A percentile compares a stretch with the other conserved stretches of the same genome.
These are phyloP conservation scores for Calocybe cyanea DNA, from an alignment of 768 basidiomycete species.

Conservation along the genomic window DNA sequence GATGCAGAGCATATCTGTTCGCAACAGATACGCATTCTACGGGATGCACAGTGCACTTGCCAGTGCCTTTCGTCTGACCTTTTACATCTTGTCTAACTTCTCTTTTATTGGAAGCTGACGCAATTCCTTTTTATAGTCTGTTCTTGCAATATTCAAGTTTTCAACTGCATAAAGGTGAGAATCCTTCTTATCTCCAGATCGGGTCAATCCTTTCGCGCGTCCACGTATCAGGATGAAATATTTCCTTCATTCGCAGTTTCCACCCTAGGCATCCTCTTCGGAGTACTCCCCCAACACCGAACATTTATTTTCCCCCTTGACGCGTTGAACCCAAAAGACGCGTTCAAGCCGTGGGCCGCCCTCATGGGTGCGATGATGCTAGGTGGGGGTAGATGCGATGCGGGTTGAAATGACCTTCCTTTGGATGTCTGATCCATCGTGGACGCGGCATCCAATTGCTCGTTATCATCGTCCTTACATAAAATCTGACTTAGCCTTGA, in stretches of 20 bases:
- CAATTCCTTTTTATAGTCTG: too few relatives aligned
- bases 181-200: neutral
- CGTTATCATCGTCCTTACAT: too few relatives aligned
- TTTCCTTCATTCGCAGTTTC: slow-evolving; percentile 85
- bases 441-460: too few relatives aligned
- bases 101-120: slow-evolving; percentile 10
- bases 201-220: slow-evolving; percentile 6
- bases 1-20: slow-evolving; percentile 73
- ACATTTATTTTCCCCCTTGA: slow-evolving; percentile 70
- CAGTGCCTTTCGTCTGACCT: slow-evolving; percentile 82
- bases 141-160: too few relatives aligned
- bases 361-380: slow-evolving; percentile 61
- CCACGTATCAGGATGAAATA: slow-evolving; percentile 45
- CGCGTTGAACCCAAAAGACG: slow-evolving; percentile 66
- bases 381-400: slow-evolving; percentile 74
- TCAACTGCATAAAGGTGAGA: neutral
- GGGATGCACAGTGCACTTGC: slow-evolving; percentile 76
- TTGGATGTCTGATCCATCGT: slow-evolving; percentile 94
- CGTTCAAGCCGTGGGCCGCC: slow-evolving; percentile 61
- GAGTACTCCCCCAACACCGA: slow-evolving; percentile 73
- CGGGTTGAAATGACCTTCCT: slow-evolving; percentile 73
- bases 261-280: slow-evolving; percentile 68
- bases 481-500: too few relatives aligned
- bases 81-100: slow-evolving; percentile 9
- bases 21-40: slow-evolving; percentile 64